Evolutionary conservation across 2,329 filamentous ascomycete genomes (phyloP).

Genomic region (Gaeumannomyces sp.): DNA sequence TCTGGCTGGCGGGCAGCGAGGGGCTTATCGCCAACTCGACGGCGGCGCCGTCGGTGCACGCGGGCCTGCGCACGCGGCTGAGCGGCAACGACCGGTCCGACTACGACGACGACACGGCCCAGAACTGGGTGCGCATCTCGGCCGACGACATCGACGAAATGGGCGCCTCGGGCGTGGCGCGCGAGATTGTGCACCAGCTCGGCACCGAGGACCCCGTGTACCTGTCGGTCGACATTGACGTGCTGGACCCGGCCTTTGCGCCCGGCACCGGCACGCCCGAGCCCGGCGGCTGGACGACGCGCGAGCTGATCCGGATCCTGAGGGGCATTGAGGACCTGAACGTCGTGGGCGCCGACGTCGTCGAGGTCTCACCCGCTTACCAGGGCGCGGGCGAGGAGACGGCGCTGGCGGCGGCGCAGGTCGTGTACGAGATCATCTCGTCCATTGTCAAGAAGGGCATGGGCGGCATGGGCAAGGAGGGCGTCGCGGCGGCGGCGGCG

Average conservation of each 20-base stretch:
- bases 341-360: conserved; percentile 81
- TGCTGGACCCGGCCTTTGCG: conserved; percentile 30
- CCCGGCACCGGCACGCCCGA: conserved; percentile 73
- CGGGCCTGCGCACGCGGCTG: conserved; percentile 73
- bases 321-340: conserved; percentile 77
- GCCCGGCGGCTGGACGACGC: conserved; percentile 84
- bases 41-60: conserved; percentile 69
- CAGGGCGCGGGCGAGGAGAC: conserved; percentile 76
- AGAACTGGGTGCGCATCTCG: conserved; percentile 76
- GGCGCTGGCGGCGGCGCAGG: conserved; percentile 74
- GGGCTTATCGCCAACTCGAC: conserved; percentile 67
- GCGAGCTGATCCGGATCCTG: conserved; percentile 79
- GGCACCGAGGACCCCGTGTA: conserved; percentile 66
- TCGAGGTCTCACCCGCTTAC: conserved; percentile 83
- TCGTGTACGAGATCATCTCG: conserved; percentile 80
- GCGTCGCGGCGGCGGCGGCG: conserved; percentile 2
- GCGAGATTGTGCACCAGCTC: conserved; percentile 63
- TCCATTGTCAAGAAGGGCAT: conserved; percentile 51
- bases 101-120: conserved; percentile 64
- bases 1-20: conserved; percentile 80
- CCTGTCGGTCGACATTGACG: conserved; percentile 29
- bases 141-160: conserved; percentile 84
- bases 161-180: conserved; percentile 63
- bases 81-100: conserved; percentile 58
- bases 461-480: conserved; percentile 30